Conservation (phyloP, 345 rosid genomes). For the Raphanus raphanistrum region DNA sequence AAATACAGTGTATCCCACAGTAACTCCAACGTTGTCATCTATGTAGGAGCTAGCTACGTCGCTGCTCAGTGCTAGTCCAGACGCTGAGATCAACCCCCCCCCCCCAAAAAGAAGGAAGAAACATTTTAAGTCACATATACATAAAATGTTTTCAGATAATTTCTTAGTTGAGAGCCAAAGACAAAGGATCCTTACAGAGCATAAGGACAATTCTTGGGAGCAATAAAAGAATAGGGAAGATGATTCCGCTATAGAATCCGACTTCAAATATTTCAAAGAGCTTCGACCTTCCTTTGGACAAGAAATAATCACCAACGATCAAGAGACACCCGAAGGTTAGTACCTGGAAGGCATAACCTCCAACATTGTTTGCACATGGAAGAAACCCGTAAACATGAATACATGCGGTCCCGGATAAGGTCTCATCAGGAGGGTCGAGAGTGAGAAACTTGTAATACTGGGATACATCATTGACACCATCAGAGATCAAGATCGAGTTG, state of each 20-base stretch:
- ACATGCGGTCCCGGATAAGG: neutral
- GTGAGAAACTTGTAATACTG: constrained; percentile 24
- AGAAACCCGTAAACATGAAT: constrained; percentile 40
- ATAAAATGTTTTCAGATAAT: neutral
- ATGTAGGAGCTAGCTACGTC: constrained; percentile 28
- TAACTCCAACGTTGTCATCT: constrained; percentile 32
- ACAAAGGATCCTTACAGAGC: constrained; percentile 25
- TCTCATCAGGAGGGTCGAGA: constrained; percentile 16
- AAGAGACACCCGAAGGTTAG: constrained; percentile 37
- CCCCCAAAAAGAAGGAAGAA: neutral
- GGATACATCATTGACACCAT: constrained; percentile 21
- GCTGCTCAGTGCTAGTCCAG: constrained; percentile 30
- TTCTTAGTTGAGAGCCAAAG: neutral
- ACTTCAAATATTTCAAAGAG: constrained; percentile 36
- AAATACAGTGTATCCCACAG: constrained; percentile 33
- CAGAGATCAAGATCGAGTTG: constrained; percentile 28
- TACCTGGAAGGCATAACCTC: constrained; percentile 38
- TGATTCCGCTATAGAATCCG: constrained; percentile 38
- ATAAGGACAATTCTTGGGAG: constrained; percentile 39
- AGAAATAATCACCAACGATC: constrained; percentile 38
- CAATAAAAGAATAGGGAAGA: constrained; percentile 40
- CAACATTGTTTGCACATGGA: constrained; percentile 40
- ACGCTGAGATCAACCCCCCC: constrained; percentile 24
- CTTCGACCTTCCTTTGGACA: constrained; percentile 36
- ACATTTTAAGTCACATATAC: neutral